A percentile compares a stretch with the other conserved stretches of the same genome.
Evolutionary conservation across 805 yeast species (phyloP).

Genomic region (Pichia eremophila): DNA sequence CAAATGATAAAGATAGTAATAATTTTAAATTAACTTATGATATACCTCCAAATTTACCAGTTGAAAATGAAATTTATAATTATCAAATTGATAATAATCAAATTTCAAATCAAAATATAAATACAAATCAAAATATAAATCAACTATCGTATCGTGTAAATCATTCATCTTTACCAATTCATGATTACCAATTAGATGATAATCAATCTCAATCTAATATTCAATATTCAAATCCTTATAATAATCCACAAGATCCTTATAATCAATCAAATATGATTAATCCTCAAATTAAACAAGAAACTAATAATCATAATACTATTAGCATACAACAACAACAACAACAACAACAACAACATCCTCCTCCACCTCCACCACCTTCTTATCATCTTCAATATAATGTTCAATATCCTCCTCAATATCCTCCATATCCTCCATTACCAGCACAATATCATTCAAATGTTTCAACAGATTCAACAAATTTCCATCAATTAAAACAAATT

Average conservation of each 20-base stretch:
- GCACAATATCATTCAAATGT: not conserved
- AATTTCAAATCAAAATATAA: not conserved
- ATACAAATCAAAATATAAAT: too few species aligned
- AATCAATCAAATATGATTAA: too few species aligned
- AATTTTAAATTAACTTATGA: slow-evolving; percentile 17
- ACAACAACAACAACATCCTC: slow-evolving; percentile 2
- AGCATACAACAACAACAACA: too few species aligned
- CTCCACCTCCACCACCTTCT: not conserved
- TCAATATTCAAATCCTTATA: too few species aligned
- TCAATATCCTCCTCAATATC: slow-evolving; percentile 4
- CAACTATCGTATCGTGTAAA: too few species aligned
- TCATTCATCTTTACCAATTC: too few species aligned
- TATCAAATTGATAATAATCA: not conserved
- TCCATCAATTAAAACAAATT: not conserved
- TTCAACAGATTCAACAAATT: slow-evolving; percentile 1
- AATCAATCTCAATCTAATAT: too few species aligned
- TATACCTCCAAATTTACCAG: slow-evolving; percentile 1
- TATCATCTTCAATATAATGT: not conserved
- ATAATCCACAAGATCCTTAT: too few species aligned
- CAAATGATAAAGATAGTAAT: slow-evolving; percentile 22
- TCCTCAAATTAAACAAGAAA: too few species aligned
- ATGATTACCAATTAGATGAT: too few species aligned
- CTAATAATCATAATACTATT: not conserved
- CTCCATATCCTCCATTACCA: not conserved
- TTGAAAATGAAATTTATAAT: not conserved